Percentiles rank a stretch among this genome's conserved stretches.
phyloP scores from a whole-genome alignment of 495 filamentous ascomycete genomes.

The Penicillium silybi region DNA sequence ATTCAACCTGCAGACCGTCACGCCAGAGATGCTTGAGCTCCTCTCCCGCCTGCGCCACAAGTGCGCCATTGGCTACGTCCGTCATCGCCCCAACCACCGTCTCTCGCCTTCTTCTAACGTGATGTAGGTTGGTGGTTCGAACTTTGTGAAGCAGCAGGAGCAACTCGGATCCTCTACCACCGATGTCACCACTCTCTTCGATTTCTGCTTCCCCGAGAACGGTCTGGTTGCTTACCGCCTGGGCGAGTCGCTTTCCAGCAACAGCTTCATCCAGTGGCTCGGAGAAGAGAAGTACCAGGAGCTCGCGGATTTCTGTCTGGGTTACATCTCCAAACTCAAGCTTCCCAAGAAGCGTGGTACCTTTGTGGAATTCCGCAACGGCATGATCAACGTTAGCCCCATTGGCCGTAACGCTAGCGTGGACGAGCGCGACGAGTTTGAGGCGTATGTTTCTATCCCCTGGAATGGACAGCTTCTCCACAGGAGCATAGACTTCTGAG shows the following conservation, averaged over 20 bases:
- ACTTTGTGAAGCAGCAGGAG: conserved; percentile 92
- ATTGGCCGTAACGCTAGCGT: conserved; percentile 84
- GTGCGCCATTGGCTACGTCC: conserved; percentile 80
- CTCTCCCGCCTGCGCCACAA: conserved; percentile 79
- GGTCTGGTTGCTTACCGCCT: conserved; percentile 86
- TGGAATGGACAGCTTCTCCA: background rate
- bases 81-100: conserved; percentile 17
- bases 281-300: conserved; percentile 91
- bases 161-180: conserved; percentile 68
- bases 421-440: conserved; percentile 75
- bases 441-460: conserved; percentile 38
- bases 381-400: conserved; percentile 94
- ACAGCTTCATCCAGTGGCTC: conserved; percentile 84
- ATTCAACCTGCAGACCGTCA: conserved; percentile 44
- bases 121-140: conserved; percentile 65
- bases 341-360: conserved; percentile 86
- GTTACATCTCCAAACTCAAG: conserved; percentile 85
- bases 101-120: conserved; percentile 8
- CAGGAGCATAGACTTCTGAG: background rate
- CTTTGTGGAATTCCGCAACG: conserved; percentile 92
- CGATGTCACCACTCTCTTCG: conserved; percentile 76
- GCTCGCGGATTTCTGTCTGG: conserved; percentile 78
- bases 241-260: conserved; percentile 65
- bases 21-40: conserved; percentile 76
- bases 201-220: conserved; percentile 96